Conservation (phyloP, 2,329 filamentous ascomycete species). For the Nigrospora osmanthi region DNA sequence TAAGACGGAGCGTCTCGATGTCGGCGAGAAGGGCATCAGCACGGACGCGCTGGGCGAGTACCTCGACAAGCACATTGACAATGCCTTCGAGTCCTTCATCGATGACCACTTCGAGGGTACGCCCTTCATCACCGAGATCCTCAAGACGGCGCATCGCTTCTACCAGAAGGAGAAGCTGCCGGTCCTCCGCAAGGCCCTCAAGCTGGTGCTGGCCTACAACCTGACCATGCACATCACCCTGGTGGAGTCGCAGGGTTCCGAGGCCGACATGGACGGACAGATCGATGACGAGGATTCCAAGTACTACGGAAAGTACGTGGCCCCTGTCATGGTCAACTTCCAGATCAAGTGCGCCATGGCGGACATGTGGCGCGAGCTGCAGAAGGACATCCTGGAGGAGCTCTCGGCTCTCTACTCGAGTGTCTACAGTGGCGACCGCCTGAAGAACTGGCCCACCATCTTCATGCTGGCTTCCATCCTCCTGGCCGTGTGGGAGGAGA, state of each 20-base stretch:
- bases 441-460: slow-evolving; percentile 98
- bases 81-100: slow-evolving; percentile 85
- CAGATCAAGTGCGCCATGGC: slow-evolving; percentile 96
- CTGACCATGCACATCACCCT: slow-evolving; percentile 90
- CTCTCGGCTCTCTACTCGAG: slow-evolving; percentile 90
- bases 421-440: slow-evolving; percentile 92
- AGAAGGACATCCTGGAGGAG: slow-evolving; percentile 93
- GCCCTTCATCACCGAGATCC: slow-evolving; percentile 87
- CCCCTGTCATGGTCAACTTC: slow-evolving; percentile 99
- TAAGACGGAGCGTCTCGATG: slow-evolving; percentile 80
- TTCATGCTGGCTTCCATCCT: slow-evolving; percentile 95
- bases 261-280: slow-evolving; percentile 69
- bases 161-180: slow-evolving; percentile 82
- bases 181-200: slow-evolving; percentile 89
- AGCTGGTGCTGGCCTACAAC: slow-evolving; percentile 93
- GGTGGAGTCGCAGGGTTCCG: slow-evolving; percentile 80
- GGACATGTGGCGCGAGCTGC: slow-evolving; percentile 95
- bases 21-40: slow-evolving; percentile 82
- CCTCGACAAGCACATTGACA: slow-evolving; percentile 89
- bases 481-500: slow-evolving; percentile 93
- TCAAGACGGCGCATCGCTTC: slow-evolving; percentile 92
- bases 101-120: slow-evolving; percentile 96
- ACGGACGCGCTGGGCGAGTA: slow-evolving; percentile 79
- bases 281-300: slow-evolving; percentile 82
- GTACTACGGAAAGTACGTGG: slow-evolving; percentile 82